These are phyloP conservation scores for Agapanthus africanus DNA, from an alignment of 106 monocot species.

Conservation along the genomic window DNA sequence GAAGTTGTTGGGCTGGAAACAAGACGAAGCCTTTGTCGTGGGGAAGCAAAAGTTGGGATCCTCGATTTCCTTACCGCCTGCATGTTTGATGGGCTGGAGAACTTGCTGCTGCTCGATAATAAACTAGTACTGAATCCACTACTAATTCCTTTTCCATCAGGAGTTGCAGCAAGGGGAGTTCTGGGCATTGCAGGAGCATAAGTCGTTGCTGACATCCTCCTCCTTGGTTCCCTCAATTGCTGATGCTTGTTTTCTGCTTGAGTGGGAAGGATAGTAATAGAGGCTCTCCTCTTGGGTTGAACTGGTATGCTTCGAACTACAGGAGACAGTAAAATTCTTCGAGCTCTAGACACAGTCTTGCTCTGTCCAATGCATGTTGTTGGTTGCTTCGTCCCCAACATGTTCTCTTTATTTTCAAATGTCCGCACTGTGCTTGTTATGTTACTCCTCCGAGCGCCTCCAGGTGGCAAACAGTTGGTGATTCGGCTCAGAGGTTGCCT, in stretches of 20 bases:
- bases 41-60: constrained; percentile 33
- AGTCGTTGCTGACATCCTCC: constrained; percentile 28
- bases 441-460: constrained; percentile 19
- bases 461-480: constrained; percentile 38
- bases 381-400: constrained; percentile 6
- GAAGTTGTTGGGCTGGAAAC: constrained; percentile 25
- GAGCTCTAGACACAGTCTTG: constrained; percentile 21
- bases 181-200: constrained; percentile 24
- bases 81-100: constrained; percentile 32
- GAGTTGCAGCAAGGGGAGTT: constrained; percentile 32
- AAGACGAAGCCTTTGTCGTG: constrained; percentile 34
- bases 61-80: constrained; percentile 34
- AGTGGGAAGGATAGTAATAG: constrained; percentile 43
- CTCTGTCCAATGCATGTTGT: constrained; percentile 1
- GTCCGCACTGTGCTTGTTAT: background rate
- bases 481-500: constrained; percentile 51
- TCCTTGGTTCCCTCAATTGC: constrained; percentile 21
- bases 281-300: constrained; percentile 51
- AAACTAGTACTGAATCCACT: constrained; percentile 14
- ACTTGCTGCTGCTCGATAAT: constrained; percentile 30
- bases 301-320: constrained; percentile 23
- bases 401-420: constrained; percentile 53
- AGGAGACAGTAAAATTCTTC: constrained; percentile 47
- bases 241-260: background rate
- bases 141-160: constrained; percentile 22